Base-by-base conservation (phyloP, 2,329 filamentous ascomycete species). In the Huntiella bhutanensis region DNA sequence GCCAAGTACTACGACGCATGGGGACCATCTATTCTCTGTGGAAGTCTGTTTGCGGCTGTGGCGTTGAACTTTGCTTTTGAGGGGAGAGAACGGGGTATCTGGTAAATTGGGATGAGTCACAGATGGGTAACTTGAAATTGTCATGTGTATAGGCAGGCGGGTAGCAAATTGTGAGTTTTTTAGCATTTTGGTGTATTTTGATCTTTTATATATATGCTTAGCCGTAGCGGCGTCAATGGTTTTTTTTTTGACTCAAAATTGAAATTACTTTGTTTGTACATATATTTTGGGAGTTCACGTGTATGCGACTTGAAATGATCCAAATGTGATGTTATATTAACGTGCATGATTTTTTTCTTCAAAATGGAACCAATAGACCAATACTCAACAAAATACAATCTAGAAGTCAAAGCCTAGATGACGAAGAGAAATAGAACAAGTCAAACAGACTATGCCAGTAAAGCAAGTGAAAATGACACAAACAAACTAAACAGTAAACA, bases 1-100 rank as follows among this genome's bases (percentile, higher is more conserved):
- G 85, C 88, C 36, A 80, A 77, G 55, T 98, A 91, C 62, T 91
- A 96, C 60, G 91, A 98, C 60, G 79, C 76, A 54, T 82, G 78
- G 70, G 91, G 91, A 0, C 88, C 91, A 0, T 86, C 71, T 3
- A 64, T 77, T 16, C 69, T 98, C 32, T 93, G 86, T 54, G 56
- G 70, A 6, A 73, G 82, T 2, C 61, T 96, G 45, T 72, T 95
- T 37, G 63, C 71, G 1, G 83, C 86, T 2, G 76, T 95, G 8
- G 65, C 70, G 3, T 59, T 92, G 19, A 93, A 91, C 60, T 92
- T 94, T 67, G 81, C 64, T 4, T 78, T 85, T 55, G 76, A 88
- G 52, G 71, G 84, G n/a, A 71, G 68, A 34, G 71, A 77, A 43
- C 69, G 73, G 49, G 56, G 59, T 5, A 51, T 71, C n/a, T 74